A percentile compares a stretch with the other conserved stretches of the same genome.
Evolutionary conservation across 352 stramenopile species (phyloP).

Genomic region (Phytophthora niederhauseri): DNA sequence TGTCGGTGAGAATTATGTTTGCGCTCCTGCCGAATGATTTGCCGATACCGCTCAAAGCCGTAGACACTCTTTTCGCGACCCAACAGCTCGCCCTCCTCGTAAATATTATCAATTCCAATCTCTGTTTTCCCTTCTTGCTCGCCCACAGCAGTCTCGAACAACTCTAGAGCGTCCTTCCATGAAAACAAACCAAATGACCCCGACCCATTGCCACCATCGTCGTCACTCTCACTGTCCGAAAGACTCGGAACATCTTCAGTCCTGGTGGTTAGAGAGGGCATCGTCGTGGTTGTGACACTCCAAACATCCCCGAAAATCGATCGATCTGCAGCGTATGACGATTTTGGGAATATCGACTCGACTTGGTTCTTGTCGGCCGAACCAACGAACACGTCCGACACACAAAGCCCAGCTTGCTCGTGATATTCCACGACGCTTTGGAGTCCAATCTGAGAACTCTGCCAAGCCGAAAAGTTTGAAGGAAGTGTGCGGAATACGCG

Average conservation of each 20-base stretch:
- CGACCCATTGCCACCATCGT: conserved; percentile 42
- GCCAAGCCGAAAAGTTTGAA: conserved; percentile 38
- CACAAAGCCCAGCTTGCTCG: conserved; percentile 18
- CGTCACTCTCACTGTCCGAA: conserved; percentile 82
- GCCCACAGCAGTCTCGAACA: conserved; percentile 30
- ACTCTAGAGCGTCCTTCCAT: conserved; percentile 23
- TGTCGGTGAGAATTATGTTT: conserved; percentile 59
- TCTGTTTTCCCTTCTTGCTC: conserved; percentile 42
- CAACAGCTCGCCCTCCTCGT: conserved; percentile 49
- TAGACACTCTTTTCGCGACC: conserved; percentile 39
- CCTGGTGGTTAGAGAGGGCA: conserved; percentile 40
- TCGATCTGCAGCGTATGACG: background rate
- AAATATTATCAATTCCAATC: conserved; percentile 33
- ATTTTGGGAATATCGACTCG: conserved; percentile 21
- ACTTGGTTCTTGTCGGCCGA: conserved; percentile 26
- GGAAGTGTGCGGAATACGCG: conserved; percentile 53
- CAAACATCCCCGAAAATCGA: conserved; percentile 51
- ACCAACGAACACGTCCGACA: conserved; percentile 33
- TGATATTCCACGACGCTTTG: conserved; percentile 38
- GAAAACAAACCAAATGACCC: background rate
- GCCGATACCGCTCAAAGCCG: conserved; percentile 63
- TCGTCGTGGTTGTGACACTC: conserved; percentile 37
- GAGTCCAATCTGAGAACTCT: conserved; percentile 49
- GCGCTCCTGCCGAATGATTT: conserved; percentile 64
- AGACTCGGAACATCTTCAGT: conserved; percentile 57